Evolutionary conservation across 2,329 filamentous ascomycete species (phyloP).

Genomic region (Proliferodiscus dingleyae): DNA sequence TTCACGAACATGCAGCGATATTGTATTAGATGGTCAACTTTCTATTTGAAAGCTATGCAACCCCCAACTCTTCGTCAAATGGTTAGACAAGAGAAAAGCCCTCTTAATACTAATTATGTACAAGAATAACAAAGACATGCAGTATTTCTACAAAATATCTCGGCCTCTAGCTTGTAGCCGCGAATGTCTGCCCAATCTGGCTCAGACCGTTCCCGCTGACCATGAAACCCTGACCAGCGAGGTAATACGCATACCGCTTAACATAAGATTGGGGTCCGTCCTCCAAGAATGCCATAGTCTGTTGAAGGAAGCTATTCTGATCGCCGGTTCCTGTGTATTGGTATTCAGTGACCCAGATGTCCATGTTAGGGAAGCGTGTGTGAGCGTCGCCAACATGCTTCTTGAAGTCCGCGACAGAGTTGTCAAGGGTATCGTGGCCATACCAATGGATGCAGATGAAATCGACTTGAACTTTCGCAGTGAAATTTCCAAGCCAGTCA

Average conservation of each 20-base stretch:
- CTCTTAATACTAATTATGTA: no score
- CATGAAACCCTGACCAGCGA: conserved; percentile 24
- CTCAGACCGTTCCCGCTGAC: neutral
- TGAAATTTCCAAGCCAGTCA: conserved; percentile 40
- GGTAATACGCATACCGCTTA: conserved; percentile 38
- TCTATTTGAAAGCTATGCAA: no score
- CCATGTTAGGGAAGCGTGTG: conserved; percentile 31
- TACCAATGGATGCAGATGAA: conserved; percentile 46
- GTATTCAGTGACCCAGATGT: conserved; percentile 45
- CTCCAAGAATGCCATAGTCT: conserved; percentile 42
- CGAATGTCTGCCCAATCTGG: neutral
- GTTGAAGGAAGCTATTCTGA: conserved; percentile 37
- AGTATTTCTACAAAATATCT: no score
- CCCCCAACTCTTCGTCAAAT: no score
- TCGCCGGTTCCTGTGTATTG: conserved; percentile 31
- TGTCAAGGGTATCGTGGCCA: conserved; percentile 29
- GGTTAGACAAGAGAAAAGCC: no score
- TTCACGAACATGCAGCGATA: no score
- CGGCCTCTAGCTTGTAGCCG: conserved; percentile 1
- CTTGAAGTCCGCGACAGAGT: conserved; percentile 37
- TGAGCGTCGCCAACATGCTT: conserved; percentile 38
- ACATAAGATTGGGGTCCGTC: conserved; percentile 30
- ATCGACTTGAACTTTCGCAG: conserved; percentile 37
- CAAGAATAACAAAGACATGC: no score
- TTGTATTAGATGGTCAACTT: no score